Percentiles rank a stretch among this genome's conserved stretches.
Evolutionary conservation across 345 rosid genomes (phyloP).

Genomic region (Acer negundo): DNA sequence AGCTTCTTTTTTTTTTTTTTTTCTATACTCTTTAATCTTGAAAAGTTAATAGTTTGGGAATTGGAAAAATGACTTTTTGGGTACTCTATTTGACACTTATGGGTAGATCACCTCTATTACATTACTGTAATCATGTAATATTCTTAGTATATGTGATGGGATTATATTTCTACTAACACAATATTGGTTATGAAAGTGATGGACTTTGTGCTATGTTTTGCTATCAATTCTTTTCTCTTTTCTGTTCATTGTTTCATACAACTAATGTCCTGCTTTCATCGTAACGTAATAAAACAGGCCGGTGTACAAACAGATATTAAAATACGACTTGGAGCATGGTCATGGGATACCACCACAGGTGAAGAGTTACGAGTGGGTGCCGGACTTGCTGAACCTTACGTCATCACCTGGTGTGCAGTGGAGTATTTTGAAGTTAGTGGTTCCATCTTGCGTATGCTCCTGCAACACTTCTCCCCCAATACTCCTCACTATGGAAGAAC

Average conservation of each 20-base stretch:
- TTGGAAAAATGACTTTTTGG: neutral
- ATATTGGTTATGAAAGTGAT: neutral
- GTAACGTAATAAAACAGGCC: slow-evolving; percentile 48
- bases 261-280: slow-evolving; percentile 3
- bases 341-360: slow-evolving; percentile 85
- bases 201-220: neutral
- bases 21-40: neutral
- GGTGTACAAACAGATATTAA: slow-evolving; percentile 56
- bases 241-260: neutral
- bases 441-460: slow-evolving; percentile 66
- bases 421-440: slow-evolving; percentile 91
- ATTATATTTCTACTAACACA: neutral
- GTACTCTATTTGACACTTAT: neutral
- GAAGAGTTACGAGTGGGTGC: slow-evolving; percentile 97
- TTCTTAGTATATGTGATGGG: no score
- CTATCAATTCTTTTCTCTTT: neutral
- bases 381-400: slow-evolving; percentile 93
- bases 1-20: neutral
- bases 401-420: slow-evolving; percentile 88
- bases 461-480: slow-evolving; percentile 47
- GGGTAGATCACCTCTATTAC: neutral
- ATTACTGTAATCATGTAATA: neutral
- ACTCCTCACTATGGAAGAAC: slow-evolving; percentile 70
- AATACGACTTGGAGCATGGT: slow-evolving; percentile 94
- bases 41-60: neutral